A percentile compares a stretch with the other conserved stretches of the same genome.
Conservation (phyloP, 75 land plant genomes). For the Larix kaempferi region DNA sequence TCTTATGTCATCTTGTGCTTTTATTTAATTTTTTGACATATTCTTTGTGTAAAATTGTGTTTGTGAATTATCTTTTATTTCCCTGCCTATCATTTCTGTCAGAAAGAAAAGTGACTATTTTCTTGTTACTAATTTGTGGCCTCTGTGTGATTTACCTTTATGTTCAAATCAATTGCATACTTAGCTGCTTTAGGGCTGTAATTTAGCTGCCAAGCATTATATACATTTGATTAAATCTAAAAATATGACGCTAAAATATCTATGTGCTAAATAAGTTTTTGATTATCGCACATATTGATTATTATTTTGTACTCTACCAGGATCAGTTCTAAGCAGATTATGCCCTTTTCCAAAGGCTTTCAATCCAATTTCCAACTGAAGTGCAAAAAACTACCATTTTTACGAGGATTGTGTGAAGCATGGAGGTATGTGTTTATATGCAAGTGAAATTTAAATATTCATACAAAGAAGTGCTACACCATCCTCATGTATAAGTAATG, state of each 20-base stretch:
- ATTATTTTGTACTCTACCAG: constrained; percentile 32
- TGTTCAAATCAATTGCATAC: not conserved
- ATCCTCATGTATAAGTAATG: not conserved
- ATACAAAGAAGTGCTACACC: not conserved
- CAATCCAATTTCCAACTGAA: constrained; percentile 62
- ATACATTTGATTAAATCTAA: not conserved
- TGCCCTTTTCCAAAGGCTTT: constrained; percentile 74
- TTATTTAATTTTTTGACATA: not conserved
- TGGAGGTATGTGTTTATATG: constrained; percentile 43
- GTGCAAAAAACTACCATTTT: constrained; percentile 64
- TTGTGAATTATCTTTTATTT: not conserved
- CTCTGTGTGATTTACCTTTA: not conserved
- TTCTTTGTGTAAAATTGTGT: not conserved
- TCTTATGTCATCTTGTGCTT: not conserved
- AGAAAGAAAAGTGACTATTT: not conserved
- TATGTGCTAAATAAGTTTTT: not conserved
- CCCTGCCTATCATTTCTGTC: not conserved
- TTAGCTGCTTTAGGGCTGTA: not conserved
- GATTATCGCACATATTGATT: not conserved
- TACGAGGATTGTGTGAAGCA: constrained; percentile 70
- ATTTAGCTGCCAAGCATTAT: not conserved
- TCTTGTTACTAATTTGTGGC: not conserved
- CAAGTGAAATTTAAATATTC: not conserved
- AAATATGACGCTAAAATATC: not conserved
- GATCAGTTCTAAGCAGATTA: constrained; percentile 57